Base-by-base conservation (phyloP, 371 early-diverging fungal species). In the Dichotomocladium elegans region DNA sequence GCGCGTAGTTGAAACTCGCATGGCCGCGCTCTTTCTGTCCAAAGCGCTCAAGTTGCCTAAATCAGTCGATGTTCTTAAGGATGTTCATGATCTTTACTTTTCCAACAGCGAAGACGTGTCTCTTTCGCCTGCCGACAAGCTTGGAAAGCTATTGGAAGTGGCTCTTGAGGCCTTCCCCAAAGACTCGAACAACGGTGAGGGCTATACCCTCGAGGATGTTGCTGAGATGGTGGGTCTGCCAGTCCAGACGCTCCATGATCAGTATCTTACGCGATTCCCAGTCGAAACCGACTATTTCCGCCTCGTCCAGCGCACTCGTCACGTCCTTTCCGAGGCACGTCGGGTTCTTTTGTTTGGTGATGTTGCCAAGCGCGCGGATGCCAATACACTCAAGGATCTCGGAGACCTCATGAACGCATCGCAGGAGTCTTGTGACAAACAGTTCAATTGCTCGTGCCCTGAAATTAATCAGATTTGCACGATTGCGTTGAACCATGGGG, bases 1-100 rank as follows among this genome's bases (percentile, higher is more conserved):
- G 17, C 88, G 97, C 34, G 97, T 96, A 0, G 92, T 94, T n/a
- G 97, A 97, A 68, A 92, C 92, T 12, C 85, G 89, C 35, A 74
- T 93, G 26, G 92, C 85, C 15, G 87, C 91, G n/a, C 70, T 82
- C 21, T 73, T 88, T 47, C 70, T 92, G 41, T 82, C 88, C 49
- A 61, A 70, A 34, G 59, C 66, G 3, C 71, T 91, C 21, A 74
- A 73, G 1, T 64, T 82, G 26, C 48, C 59, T 22, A 10, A 30
- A 8, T 22, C 56, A 34, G 61, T 56, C 3, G 73, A 78, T 47
- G 74, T 81, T 2, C 75, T 82, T 57, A 87, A 87, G 67, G 80
- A 84, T 51, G 87, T 88, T 6, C 74, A 83, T 62, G 85, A 85
- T 60, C 71, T 72, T 14, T 81, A 80, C 54, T 37, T 37, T 37